Evolutionary conservation across 495 filamentous ascomycete species (phyloP), one percentile per base, ranked within the genome.

Genomic region (Lophiostoma macrostomum): DNA sequence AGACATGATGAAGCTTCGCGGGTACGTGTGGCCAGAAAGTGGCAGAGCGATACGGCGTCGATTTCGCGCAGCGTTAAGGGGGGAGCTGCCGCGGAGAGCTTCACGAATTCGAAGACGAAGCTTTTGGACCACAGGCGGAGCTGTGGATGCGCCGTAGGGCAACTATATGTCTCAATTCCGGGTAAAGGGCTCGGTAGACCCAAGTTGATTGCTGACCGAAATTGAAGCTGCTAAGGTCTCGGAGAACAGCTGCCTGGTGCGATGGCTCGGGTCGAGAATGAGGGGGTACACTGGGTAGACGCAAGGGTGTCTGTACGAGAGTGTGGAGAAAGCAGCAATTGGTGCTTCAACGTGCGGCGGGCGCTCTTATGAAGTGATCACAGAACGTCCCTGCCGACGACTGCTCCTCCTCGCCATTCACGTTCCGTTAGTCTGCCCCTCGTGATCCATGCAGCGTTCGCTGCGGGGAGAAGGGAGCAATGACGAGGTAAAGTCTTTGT

Each of bases 1-100:
- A 65, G 81, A 82, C 87, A 93, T 91, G 61, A 46, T 74, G 72
- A 70, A 20, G 8, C n/a, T 22, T 30, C 20, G 37, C 20, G 32
- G 23, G 37, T 28, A 39, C 14, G 36, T 1, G 14, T 34, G 38
- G 14, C 28, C 19, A 19, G 20, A 19, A 28, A 23, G 32, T 24
- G 6, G 18, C 5, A n/a, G 46, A 24, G 27, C 11, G 4, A 30
- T 31, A 5, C 14, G 16, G 13, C 30, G 50, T 24, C 37, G 32
- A 31, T 11, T 35, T 39, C 40, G 55, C 40, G 48, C 34, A 7
- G 13, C 11, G 27, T 47, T 11, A 27, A 19, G n/a, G 22, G 12
- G 1, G 22, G 51, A 16, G 38, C 13, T 22, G 14, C 12, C 19
- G 14, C 35, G 44, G 13, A 37, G 46, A 35, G 18, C 34, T 29